Conservation (phyloP, 176 grass and related monocot species). For the Dendrocalamus sinicus region DNA sequence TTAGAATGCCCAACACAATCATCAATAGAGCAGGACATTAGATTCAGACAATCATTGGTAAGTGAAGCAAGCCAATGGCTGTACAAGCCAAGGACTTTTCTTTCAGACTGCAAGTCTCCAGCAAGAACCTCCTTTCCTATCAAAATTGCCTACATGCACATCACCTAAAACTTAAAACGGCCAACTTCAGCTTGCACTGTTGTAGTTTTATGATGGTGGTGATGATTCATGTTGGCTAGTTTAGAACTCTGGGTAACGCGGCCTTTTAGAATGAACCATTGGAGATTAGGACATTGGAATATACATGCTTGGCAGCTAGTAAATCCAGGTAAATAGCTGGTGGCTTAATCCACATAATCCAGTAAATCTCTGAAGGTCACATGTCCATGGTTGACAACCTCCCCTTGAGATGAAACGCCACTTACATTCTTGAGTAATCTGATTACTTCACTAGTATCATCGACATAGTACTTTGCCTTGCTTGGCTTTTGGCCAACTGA, state of each 20-base stretch:
- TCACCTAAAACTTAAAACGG: conserved; percentile 47
- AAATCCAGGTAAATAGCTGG: neutral
- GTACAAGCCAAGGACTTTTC: conserved; percentile 27
- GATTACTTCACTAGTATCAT: conserved; percentile 77
- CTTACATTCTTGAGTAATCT: conserved; percentile 67
- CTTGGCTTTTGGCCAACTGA: conserved; percentile 91
- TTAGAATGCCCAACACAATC: conserved; percentile 16
- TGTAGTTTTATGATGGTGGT: conserved; percentile 6
- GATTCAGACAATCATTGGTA: conserved; percentile 26
- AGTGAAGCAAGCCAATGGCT: neutral
- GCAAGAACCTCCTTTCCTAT: conserved; percentile 28
- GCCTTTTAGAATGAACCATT: conserved; percentile 41
- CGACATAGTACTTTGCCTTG: conserved; percentile 92
- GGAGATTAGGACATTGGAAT: conserved; percentile 35
- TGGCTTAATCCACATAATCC: conserved; percentile 44
- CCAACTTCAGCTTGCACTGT: neutral
- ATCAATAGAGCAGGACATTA: conserved; percentile 12
- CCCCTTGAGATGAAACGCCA: conserved; percentile 34
- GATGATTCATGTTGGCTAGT: conserved; percentile 40
- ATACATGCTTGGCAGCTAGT: conserved; percentile 41
- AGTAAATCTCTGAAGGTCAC: conserved; percentile 67
- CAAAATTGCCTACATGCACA: conserved; percentile 58
- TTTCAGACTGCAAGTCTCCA: conserved; percentile 1
- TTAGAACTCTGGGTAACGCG: conserved; percentile 30
- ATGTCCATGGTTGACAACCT: conserved; percentile 33